A percentile compares a stretch with the other conserved stretches of the same genome.
phyloP scores from a whole-genome alignment of 306 rosid genomes.

The Malus sieversii region DNA sequence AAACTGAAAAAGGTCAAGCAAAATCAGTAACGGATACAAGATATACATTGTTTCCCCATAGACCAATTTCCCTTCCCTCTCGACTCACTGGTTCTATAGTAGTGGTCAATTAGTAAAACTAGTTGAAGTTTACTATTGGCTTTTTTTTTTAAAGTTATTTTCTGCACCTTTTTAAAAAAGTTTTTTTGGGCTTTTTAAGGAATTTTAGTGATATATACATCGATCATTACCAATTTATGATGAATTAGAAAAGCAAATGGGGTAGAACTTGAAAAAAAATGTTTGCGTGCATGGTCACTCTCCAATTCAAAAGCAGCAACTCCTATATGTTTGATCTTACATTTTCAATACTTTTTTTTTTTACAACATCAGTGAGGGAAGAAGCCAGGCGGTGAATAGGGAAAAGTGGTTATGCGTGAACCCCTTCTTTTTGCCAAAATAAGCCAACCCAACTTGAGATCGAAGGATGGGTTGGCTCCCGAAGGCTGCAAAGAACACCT shows the following conservation, averaged over 20 bases:
- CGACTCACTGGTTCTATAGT: neutral
- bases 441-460: neutral
- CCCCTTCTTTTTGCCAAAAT: neutral
- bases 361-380: slow-evolving; percentile 7
- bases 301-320: neutral
- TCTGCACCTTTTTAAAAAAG: neutral
- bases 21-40: neutral
- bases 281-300: slow-evolving; percentile 4
- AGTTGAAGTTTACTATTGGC: neutral
- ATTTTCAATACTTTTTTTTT: neutral
- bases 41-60: neutral
- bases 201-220: neutral
- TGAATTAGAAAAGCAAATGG: neutral
- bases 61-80: neutral
- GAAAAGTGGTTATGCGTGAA: slow-evolving; percentile 23
- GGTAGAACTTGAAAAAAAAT: slow-evolving; percentile 7
- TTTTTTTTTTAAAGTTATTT: no score
- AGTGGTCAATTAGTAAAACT: neutral
- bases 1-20: neutral
- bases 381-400: slow-evolving; percentile 17
- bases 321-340: neutral
- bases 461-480: neutral
- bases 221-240: neutral
- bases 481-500: neutral
- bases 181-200: neutral